phyloP scores from a whole-genome alignment of 257 asterid species.

The Solanum appendiculatum region DNA sequence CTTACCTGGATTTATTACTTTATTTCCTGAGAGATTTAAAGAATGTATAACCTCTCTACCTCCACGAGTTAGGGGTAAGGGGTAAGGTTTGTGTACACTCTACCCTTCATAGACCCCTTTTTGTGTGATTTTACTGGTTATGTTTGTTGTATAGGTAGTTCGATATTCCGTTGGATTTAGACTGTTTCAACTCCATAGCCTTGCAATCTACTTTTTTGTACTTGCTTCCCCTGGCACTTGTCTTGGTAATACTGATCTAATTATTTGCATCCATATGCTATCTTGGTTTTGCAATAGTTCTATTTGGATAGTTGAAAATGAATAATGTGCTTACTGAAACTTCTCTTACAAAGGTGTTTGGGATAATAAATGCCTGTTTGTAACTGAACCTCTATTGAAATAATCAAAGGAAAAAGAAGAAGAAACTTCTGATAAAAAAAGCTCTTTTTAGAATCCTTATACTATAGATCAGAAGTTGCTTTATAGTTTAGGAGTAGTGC shows the following conservation, averaged over 20 bases:
- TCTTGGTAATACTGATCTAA: neutral
- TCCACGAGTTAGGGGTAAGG: neutral
- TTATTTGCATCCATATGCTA: neutral
- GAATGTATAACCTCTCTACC: neutral
- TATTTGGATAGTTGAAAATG: neutral
- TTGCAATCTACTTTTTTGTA: neutral
- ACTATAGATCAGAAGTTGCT: neutral
- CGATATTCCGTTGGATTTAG: neutral
- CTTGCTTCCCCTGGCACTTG: neutral
- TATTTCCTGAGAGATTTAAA: neutral
- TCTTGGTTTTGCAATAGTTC: neutral
- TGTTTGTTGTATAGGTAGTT: neutral
- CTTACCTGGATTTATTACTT: neutral
- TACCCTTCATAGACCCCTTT: neutral
- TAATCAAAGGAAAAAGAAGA: neutral
- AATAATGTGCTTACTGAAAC: neutral
- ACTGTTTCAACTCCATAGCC: neutral
- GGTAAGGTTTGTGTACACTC: neutral
- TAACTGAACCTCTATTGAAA: neutral
- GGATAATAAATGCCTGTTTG: neutral
- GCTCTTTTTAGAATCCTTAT: neutral
- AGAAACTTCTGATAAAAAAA: neutral
- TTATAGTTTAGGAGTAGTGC: neutral
- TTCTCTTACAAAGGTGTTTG: neutral
- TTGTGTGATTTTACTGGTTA: neutral